phyloP scores from a whole-genome alignment of 805 yeast genomes.

The Candida nemodendra region DNA sequence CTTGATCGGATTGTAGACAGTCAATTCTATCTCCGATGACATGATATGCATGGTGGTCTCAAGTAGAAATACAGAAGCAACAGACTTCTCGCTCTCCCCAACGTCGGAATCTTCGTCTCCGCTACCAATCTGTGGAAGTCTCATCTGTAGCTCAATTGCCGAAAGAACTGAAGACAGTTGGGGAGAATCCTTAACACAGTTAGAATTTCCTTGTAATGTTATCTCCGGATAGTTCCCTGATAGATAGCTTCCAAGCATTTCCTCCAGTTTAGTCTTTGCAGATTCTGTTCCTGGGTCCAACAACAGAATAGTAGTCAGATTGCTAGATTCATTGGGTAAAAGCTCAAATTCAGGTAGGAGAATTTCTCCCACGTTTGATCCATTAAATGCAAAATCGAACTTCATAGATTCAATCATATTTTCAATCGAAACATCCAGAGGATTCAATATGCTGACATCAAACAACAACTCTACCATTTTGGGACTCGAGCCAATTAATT shows the following conservation, averaged over 20 bases:
- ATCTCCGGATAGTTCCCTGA: slow-evolving; percentile 38
- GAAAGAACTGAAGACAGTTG: slow-evolving; percentile 26
- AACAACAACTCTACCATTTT: slow-evolving; percentile 28
- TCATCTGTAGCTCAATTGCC: slow-evolving; percentile 27
- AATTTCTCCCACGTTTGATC: slow-evolving; percentile 35
- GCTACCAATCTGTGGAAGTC: slow-evolving; percentile 25
- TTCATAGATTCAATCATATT: slow-evolving; percentile 25
- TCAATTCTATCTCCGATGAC: slow-evolving; percentile 53
- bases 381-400: slow-evolving; percentile 30
- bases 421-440: slow-evolving; percentile 28
- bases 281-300: slow-evolving; percentile 17
- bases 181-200: slow-evolving; percentile 24
- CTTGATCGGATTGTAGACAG: slow-evolving; percentile 51
- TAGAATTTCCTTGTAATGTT: slow-evolving; percentile 29
- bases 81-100: slow-evolving; percentile 16
- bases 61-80: slow-evolving; percentile 39
- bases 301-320: slow-evolving; percentile 22
- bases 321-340: slow-evolving; percentile 15
- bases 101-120: slow-evolving; percentile 1
- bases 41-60: slow-evolving; percentile 54
- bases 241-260: slow-evolving; percentile 37
- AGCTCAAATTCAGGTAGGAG: slow-evolving; percentile 26
- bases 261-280: slow-evolving; percentile 29
- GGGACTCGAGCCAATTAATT: slow-evolving; percentile 30
- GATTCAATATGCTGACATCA: slow-evolving; percentile 35